A percentile compares a stretch with the other conserved stretches of the same genome.
Evolutionary conservation across 345 rosid species (phyloP).

Genomic region (Populus nigra): DNA sequence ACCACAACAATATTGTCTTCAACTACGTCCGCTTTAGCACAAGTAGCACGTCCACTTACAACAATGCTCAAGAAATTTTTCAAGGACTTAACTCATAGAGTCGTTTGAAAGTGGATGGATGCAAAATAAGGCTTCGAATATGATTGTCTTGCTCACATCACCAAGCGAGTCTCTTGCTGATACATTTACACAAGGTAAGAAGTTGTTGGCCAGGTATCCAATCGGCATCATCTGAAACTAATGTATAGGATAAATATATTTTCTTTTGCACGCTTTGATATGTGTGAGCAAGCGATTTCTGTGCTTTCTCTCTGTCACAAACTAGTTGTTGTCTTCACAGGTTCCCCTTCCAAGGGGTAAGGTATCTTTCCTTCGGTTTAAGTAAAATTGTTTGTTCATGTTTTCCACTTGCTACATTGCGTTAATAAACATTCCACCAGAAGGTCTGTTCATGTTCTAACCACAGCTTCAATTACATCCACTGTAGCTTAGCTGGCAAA

Average conservation of each 20-base stretch:
- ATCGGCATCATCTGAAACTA: background rate
- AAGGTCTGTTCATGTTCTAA: constrained; percentile 21
- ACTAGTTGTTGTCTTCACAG: background rate
- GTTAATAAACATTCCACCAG: constrained; percentile 33
- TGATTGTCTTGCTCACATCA: background rate
- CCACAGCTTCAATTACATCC: constrained; percentile 24
- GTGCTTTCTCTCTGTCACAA: background rate
- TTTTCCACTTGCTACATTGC: constrained; percentile 40
- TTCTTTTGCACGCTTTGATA: background rate
- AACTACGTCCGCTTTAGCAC: constrained; percentile 3
- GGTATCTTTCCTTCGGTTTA: background rate
- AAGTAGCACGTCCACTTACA: background rate
- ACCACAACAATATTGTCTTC: constrained; percentile 27
- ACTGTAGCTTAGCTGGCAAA: background rate
- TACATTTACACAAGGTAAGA: background rate
- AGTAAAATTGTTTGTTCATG: constrained; percentile 34
- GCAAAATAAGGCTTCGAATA: background rate
- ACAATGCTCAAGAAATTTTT: background rate
- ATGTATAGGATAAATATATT: background rate
- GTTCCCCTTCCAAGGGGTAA: background rate
- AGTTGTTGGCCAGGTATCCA: background rate
- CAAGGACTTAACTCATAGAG: background rate
- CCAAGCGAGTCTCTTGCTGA: background rate
- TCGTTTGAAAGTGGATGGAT: background rate
- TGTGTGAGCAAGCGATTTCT: background rate